Base-by-base conservation (phyloP, 2,329 filamentous ascomycete genomes). In the Calonectria montana region DNA sequence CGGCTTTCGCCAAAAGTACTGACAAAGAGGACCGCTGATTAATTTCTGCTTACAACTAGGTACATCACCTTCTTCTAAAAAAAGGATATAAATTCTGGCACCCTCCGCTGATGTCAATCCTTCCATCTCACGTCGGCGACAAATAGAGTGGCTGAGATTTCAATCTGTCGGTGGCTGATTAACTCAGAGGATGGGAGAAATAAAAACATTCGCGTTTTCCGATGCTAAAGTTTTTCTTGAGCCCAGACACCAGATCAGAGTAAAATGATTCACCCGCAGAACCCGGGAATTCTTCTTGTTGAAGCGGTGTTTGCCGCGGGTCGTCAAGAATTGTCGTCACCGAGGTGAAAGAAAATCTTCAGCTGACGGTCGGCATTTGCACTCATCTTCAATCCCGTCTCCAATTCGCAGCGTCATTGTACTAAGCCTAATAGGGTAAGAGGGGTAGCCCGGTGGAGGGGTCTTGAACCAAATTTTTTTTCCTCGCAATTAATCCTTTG, bases 351-450 rank as follows among this genome's bases (percentile, higher is more conserved):
- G 43, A 47, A 12, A 21, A 35, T 35, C 31, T 47, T 23, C 8
- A 23, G 6, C n/a, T 47, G 41, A 45, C n/a, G 43, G 43, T 47
- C 43, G 43, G 43, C 43, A 47, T 21, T 47, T 47, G 43, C n/a
- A 13, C 43, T 21, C 43, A 47, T 18, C 2, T 13, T 23, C 8
- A 47, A 21, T 47, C 47, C 37, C 53, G 53, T 59, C 65, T 62
- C 65, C 47, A 59, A 53, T 23, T 64, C 23, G 5, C 29, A 39
- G 45, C 25, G 37, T 47, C 39, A 39, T 21, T 2, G 29, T 70
- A 72, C 81, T 82, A 83, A 73, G 31, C 81, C 74, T 2, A 21
- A 79, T 64, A 7, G 12, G 70, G 82, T 76, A 82, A 76, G 82
- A 82, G 81, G 82, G 81, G 81, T 74, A 80, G n/a, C 37, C 16